Evolutionary conservation across 2,329 filamentous ascomycete genomes (phyloP).

Genomic region (Xylaria sp.): DNA sequence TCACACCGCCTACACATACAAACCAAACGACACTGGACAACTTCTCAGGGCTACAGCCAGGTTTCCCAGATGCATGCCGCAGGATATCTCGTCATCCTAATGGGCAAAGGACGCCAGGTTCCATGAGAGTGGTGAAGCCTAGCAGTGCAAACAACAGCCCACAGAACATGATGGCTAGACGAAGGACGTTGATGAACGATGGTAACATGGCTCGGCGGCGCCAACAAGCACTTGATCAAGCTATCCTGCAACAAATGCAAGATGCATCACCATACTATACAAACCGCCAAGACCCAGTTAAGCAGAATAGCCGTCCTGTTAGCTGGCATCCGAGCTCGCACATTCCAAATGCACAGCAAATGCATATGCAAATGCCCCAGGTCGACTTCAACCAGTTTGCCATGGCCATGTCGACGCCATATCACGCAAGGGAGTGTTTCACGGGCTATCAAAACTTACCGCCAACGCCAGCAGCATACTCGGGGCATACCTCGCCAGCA

Average conservation of each 20-base stretch:
- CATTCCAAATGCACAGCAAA: conserved; percentile 52
- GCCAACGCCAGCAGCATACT: conserved; percentile 66
- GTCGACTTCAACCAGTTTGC: conserved; percentile 53
- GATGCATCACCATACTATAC: conserved; percentile 44
- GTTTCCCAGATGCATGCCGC: conserved; percentile 58
- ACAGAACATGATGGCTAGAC: conserved; percentile 62
- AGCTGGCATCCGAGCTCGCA: conserved; percentile 80
- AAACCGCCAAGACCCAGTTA: conserved; percentile 49
- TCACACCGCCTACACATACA: conserved; percentile 50
- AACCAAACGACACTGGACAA: conserved; percentile 62
- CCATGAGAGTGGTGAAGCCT: conserved; percentile 72
- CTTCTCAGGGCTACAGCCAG: conserved; percentile 63
- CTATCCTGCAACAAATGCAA: conserved; percentile 54
- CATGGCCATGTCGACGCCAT: conserved; percentile 53
- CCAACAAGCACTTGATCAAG: conserved; percentile 60
- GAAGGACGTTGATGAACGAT: conserved; percentile 68
- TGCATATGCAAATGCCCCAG: conserved; percentile 53
- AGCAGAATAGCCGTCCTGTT: conserved; percentile 66
- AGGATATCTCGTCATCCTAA: conserved; percentile 62
- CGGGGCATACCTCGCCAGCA: conserved; percentile 67
- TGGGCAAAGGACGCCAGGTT: conserved; percentile 60
- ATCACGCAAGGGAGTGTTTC: conserved; percentile 57
- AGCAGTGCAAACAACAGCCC: conserved; percentile 77
- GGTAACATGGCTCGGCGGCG: conserved; percentile 58
- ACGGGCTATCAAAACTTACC: conserved; percentile 58